Evolutionary conservation across 2,329 filamentous ascomycete genomes (phyloP), one percentile per base, ranked within the genome.

Genomic region (Colletotrichum sp.): DNA sequence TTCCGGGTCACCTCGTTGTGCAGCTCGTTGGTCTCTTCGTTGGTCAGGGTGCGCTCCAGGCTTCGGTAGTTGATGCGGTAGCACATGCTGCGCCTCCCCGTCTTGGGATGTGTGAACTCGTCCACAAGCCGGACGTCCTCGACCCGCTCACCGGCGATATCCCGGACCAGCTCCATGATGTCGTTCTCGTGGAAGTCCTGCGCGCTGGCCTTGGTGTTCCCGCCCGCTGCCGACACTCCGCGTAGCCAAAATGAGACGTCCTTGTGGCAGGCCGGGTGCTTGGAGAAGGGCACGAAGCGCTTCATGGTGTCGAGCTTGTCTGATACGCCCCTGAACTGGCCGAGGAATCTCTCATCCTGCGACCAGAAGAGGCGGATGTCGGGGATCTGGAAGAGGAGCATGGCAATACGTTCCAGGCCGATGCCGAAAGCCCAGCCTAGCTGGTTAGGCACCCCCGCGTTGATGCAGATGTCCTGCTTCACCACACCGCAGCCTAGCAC

Each of bases 301-400:
- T 85, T 88, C 66, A 93, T 82, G 59, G 79, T 82, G 59, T 84
- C 81, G 18, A 90, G 82, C 77, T 90, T 81, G 65, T 88, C 88
- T 4, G 90, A 90, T 4, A 93, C 88, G 52, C 92, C 91, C 26
- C 86, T 88, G 85, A 99, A 99, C 85, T 99, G 97, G 13, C 87
- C 88, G n/a, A 98, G 86, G 86, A 99, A 99, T 10, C 97, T 92
- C 80, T 90, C 82, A 83, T 99, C 97, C 71, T 89, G 88, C 36
- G 95, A 98, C 97, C 97, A 99, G 88, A 99, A 99, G 6, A 99
- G 92, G 15, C 97, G 93, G 80, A 99, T 99, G 82, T 99, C 97
- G 0, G 96, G 95, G 75, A 99, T 98, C 75, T 95, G 94, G 88
- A 98, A 99, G 28, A 99, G 91, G 44, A 99, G 91, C 97, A 99